These are phyloP conservation scores for Lavandula angustifolia DNA, from an alignment of 257 asterid genomes.

Conservation along the genomic window DNA sequence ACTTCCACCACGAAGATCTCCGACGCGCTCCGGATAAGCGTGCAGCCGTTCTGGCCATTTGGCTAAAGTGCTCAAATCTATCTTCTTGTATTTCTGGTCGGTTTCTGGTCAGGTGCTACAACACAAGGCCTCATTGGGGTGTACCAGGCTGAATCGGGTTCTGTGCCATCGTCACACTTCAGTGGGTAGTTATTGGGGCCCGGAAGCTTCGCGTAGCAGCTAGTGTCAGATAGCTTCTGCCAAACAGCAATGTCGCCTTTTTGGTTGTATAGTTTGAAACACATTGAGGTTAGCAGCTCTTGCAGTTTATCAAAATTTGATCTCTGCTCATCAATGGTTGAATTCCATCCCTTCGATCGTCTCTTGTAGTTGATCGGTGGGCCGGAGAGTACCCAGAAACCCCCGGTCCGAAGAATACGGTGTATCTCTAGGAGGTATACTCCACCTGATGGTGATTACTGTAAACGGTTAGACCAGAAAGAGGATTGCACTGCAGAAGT, in stretches of 20 bases:
- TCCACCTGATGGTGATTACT: constrained; percentile 41
- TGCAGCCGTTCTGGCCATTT: constrained; percentile 55
- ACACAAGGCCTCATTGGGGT: constrained; percentile 63
- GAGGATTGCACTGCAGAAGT: neutral
- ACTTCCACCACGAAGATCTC: constrained; percentile 50
- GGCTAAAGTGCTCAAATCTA: constrained; percentile 36
- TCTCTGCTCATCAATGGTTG: constrained; percentile 51
- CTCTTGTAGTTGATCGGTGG: constrained; percentile 54
- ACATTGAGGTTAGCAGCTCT: constrained; percentile 49
- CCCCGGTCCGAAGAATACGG: constrained; percentile 58
- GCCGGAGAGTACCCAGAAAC: constrained; percentile 69
- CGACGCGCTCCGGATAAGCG: constrained; percentile 45
- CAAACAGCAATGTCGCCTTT: constrained; percentile 56
- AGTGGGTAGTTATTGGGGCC: constrained; percentile 45
- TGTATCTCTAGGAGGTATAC: constrained; percentile 57
- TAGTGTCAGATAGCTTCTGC: constrained; percentile 46
- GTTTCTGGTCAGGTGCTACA: constrained; percentile 43
- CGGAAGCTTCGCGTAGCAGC: constrained; percentile 47
- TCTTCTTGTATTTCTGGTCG: constrained; percentile 31
- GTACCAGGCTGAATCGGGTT: constrained; percentile 68
- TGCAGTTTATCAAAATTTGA: constrained; percentile 44
- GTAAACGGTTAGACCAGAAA: constrained; percentile 11
- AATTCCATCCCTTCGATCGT: constrained; percentile 63
- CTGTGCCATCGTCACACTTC: constrained; percentile 54
- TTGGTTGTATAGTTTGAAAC: constrained; percentile 52